Conservation (phyloP, 495 filamentous ascomycete genomes). For the Penicillium robsamsonii region DNA sequence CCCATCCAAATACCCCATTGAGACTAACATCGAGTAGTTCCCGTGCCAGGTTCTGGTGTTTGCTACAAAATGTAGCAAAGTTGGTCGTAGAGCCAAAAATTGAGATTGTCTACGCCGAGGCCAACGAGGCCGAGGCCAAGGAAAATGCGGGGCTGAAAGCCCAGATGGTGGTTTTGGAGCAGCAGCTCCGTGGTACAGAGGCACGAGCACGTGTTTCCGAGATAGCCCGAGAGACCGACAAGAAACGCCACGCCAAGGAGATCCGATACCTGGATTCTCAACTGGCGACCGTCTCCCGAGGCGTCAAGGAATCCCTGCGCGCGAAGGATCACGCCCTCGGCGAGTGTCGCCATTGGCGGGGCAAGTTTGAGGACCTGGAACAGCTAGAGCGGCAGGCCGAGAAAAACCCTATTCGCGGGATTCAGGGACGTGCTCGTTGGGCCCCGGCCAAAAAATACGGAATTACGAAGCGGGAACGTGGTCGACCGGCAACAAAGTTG, state of each 20-base stretch:
- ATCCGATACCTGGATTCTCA: neutral
- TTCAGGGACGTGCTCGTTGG: neutral
- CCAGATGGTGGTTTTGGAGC: neutral
- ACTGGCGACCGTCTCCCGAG: neutral
- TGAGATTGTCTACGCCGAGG: neutral
- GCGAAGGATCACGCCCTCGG: neutral
- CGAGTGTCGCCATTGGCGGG: neutral
- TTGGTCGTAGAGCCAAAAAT: neutral
- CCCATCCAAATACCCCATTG: neutral
- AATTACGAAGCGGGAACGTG: neutral
- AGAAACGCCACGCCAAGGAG: neutral
- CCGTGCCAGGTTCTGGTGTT: neutral
- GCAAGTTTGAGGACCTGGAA: neutral
- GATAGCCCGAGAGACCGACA: neutral
- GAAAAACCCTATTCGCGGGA: neutral
- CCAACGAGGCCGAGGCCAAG: neutral
- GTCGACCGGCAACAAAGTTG: neutral
- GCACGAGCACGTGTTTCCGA: neutral
- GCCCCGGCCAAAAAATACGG: neutral
- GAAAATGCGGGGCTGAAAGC: neutral
- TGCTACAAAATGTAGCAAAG: neutral
- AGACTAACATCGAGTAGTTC: neutral
- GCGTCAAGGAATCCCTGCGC: neutral
- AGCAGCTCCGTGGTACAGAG: slow-evolving; percentile 2
- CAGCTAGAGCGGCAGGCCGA: neutral